Base-by-base conservation (phyloP, 352 stramenopile species). In the Pythium brassicae region DNA sequence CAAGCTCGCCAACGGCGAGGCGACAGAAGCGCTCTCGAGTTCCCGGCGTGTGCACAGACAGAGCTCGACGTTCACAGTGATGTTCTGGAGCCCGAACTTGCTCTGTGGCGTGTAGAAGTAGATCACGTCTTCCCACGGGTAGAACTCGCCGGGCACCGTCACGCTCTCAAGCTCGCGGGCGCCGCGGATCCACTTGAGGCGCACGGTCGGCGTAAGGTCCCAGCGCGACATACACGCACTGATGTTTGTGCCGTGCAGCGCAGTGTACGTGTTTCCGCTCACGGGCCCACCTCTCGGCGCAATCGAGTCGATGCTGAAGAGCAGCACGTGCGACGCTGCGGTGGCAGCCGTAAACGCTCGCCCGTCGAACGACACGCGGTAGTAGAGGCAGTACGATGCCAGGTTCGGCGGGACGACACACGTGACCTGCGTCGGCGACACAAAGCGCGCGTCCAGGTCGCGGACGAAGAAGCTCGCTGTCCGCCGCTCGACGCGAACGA, bases 81-180 rank as follows among this genome's bases (percentile, higher is more conserved):
- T 80, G 53, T 87, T 91, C 19, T 82, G 66, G 2, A 91, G 49
- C 3, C 81, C 78, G 62, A 91, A 91, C 47, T 79, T 84, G 62
- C 81, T 91, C 56, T 87, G 78, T 12, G 78, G 81, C 0, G 78
- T 82, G 53, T 91, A 89, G 27, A 91, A 89, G 63, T 89, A 91
- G 11, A 91, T 61, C 2, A 66, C 55, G 42, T 89, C 76, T 63
- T 91, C 81, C 0, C 59, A 70, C 2, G 70, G 62, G 42, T 91
- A 91, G 48, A 71, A 77, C 52, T 91, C 81, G 1, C 71, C 81
- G 0, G 63, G 55, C 0, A 91, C 75, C 8, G 73, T 59, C 15
- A 86, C 68, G 29, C 71, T 72, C 43, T 91, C 81, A 14, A 91
- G 76, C 47, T 89, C 78, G 48, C 74, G 73, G 12, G 65, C 42